Evolutionary conservation across 129 eudicot species (phyloP).

Genomic region (Artemisia annua): DNA sequence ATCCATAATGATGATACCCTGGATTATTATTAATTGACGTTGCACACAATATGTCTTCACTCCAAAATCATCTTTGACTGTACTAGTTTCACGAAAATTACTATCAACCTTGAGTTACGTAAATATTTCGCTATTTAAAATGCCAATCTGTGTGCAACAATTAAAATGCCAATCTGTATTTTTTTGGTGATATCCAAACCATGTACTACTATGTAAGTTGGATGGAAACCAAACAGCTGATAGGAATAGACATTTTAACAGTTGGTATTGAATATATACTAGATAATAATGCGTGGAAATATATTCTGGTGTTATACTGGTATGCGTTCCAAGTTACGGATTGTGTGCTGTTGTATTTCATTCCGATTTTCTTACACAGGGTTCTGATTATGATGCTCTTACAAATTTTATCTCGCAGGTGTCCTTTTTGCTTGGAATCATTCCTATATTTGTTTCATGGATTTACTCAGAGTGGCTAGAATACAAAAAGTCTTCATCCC

Average conservation of each 20-base stretch:
- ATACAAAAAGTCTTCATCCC: slow-evolving; percentile 65
- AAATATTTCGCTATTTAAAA: not conserved
- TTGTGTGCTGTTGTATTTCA: not conserved
- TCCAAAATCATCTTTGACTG: not conserved
- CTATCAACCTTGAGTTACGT: not conserved
- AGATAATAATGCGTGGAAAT: not conserved
- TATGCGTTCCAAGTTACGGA: not conserved
- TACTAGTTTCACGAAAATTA: not conserved
- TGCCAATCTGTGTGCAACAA: slow-evolving; percentile 15
- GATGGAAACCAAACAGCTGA: slow-evolving; percentile 5
- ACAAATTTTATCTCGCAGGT: slow-evolving; percentile 51
- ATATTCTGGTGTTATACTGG: slow-evolving; percentile 4
- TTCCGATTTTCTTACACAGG: slow-evolving; percentile 1
- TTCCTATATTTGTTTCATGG: slow-evolving; percentile 86
- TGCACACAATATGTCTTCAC: not conserved
- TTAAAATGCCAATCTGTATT: not conserved
- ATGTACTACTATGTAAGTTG: slow-evolving; percentile 9
- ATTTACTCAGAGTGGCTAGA: slow-evolving; percentile 88
- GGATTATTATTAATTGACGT: not conserved
- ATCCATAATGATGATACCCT: not conserved
- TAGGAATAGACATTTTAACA: slow-evolving; percentile 4
- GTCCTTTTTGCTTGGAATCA: slow-evolving; percentile 88
- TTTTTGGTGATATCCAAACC: not conserved
- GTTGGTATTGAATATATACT: not conserved
- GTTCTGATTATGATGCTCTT: not conserved